Evolutionary conservation across 352 stramenopile species (phyloP), one percentile per base, ranked within the genome.

Genomic region (Blastocystis sp.): DNA sequence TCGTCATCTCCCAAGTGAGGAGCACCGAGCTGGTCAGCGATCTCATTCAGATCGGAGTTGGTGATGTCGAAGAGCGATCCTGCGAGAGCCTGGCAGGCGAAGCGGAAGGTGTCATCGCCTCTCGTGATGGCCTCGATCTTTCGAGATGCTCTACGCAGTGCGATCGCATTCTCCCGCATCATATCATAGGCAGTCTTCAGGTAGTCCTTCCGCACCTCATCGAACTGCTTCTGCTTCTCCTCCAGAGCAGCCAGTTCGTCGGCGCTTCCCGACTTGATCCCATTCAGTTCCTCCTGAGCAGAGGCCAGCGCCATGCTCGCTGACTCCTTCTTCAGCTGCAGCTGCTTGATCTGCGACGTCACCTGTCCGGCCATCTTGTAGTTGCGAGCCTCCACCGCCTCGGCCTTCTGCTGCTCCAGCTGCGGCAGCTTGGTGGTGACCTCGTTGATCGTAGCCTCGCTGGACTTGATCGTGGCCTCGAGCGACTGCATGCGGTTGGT

Each of bases 321-420:
- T 4, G 43, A 26, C 43, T 87, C 76, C 63, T 87, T 87, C 59
- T 76, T 63, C 11, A 13, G 41, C 59, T 55, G 26, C 37, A 87
- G 20, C 59, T 73, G 59, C 63, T 87, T 87, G 63, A 87, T 87
- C 63, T 87, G 76, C n/a, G 43, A 41, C 5, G 76, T 76, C 59
- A 87, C n/a, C 39, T 73, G 59, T 15, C 76, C 76, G 20, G 76
- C 76, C 63, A 76, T 59, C 63, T 76, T 87, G 63, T 87, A 87
- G 53, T 87, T 87, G n/a, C 50, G 37, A 18, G 76, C 73, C 3
- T 3, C 53, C 3, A 87, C 63, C 4, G 76, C 76, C 23, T 80
- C 41, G 23, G 59, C 18, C 53, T 87, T 87, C 63, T 87, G 59
- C 53, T 87, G 76, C 41, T 87, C 76, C 20, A 87, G 34, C 59